phyloP scores from a whole-genome alignment of 164 flowering plant genomes.

The Magnolia officinalis region DNA sequence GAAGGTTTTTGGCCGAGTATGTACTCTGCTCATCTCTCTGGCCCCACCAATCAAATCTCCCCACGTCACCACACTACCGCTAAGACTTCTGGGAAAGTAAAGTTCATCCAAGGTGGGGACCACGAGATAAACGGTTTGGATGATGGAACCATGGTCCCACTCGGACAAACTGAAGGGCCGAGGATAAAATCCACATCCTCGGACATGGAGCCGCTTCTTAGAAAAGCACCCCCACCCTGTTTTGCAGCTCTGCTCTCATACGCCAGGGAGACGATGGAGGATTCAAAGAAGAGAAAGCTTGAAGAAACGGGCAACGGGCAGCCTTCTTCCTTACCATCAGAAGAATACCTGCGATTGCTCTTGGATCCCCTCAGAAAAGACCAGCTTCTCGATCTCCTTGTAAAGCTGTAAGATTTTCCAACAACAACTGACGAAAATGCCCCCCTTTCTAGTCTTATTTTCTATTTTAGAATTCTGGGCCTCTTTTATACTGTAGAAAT shows the following conservation, averaged over 20 bases:
- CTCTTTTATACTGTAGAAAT: neutral
- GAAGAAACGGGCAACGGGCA: slow-evolving; percentile 29
- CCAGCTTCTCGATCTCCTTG: slow-evolving; percentile 59
- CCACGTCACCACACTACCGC: too few species aligned
- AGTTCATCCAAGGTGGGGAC: too few species aligned
- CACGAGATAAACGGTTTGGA: neutral
- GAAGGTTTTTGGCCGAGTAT: too few species aligned
- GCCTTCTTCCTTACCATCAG: slow-evolving; percentile 5
- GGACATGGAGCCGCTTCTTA: neutral
- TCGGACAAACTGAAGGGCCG: neutral
- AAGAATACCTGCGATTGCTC: slow-evolving; percentile 39
- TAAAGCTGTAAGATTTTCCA: slow-evolving; percentile 37
- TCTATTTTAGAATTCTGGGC: neutral
- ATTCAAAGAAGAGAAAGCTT: slow-evolving; percentile 59
- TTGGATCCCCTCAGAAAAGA: slow-evolving; percentile 66
- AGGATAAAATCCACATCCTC: neutral
- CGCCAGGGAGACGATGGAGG: slow-evolving; percentile 35
- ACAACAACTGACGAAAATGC: neutral
- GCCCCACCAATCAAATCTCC: too few species aligned
- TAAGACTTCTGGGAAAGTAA: too few species aligned
- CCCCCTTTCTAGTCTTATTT: neutral
- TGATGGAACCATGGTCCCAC: neutral
- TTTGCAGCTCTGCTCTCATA: neutral
- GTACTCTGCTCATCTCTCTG: too few species aligned
- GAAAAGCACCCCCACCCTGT: neutral